A percentile compares a stretch with the other conserved stretches of the same genome.
Conservation (phyloP, 768 basidiomycete genomes). For the Paxillus involutus region DNA sequence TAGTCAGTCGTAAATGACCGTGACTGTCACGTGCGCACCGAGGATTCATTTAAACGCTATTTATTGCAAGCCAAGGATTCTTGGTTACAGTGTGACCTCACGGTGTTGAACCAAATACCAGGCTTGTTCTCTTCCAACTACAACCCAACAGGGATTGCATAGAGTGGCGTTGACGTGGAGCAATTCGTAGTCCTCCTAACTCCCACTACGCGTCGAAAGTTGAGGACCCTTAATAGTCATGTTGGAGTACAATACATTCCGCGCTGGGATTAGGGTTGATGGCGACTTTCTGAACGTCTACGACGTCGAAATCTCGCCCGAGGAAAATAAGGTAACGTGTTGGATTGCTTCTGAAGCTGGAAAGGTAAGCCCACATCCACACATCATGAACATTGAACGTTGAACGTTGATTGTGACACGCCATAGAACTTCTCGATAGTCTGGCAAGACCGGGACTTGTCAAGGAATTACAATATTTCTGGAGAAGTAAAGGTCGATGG, state of each 20-base stretch:
- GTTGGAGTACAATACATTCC: background rate
- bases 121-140: no score
- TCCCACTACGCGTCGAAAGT: background rate
- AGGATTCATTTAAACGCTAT: no score
- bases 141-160: no score
- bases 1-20: no score
- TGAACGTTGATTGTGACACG: background rate
- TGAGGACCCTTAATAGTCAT: background rate
- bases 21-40: no score
- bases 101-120: no score
- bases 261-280: constrained; percentile 6
- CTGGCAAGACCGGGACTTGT: constrained; percentile 3
- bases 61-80: background rate
- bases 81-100: background rate
- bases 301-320: constrained; percentile 1
- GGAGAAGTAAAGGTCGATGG: constrained; percentile 4
- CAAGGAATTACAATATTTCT: background rate
- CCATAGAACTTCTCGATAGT: constrained; percentile 5
- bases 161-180: background rate
- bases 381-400: background rate
- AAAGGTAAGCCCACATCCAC: background rate
- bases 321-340: constrained; percentile 11
- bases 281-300: constrained; percentile 1
- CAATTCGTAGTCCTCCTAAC: no score
- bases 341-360: constrained; percentile 11